phyloP scores from a whole-genome alignment of 2,329 filamentous ascomycete species.

The Aspergillus sp. region DNA sequence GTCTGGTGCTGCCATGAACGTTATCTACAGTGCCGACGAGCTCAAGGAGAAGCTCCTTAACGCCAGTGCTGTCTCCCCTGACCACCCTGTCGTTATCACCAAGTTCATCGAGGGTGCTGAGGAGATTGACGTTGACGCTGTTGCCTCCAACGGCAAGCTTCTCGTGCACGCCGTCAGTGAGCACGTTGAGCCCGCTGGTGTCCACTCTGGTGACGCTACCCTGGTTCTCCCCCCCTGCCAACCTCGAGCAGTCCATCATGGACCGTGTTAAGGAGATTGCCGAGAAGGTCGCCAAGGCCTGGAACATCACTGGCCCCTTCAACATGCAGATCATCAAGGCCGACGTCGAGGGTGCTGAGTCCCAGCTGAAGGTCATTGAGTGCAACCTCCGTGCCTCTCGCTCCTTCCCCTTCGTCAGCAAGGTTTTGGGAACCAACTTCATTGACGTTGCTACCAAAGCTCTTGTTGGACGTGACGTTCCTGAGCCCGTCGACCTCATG shows the following conservation, averaged over 20 bases:
- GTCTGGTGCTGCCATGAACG: constrained; percentile 97
- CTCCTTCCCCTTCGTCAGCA: constrained; percentile 97
- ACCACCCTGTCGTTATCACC: constrained; percentile 96
- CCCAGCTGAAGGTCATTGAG: constrained; percentile 90
- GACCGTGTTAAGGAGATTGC: constrained; percentile 91
- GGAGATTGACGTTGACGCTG: constrained; percentile 95
- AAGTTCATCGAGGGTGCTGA: constrained; percentile 97
- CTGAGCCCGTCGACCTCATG: constrained; percentile 85
- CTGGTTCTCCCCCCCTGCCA: constrained; percentile 80
- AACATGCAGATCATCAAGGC: constrained; percentile 99
- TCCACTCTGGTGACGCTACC: constrained; percentile 96
- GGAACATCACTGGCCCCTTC: constrained; percentile 96
- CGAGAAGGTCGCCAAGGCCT: constrained; percentile 91
- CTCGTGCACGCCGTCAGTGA: constrained; percentile 90
- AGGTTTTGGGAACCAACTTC: constrained; percentile 94
- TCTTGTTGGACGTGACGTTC: constrained; percentile 78
- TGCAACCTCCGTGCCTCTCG: constrained; percentile 96
- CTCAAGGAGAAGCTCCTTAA: constrained; percentile 93
- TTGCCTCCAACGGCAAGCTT: constrained; percentile 79
- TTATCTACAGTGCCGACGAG: constrained; percentile 82
- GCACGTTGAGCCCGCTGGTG: constrained; percentile 94
- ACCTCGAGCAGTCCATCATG: constrained; percentile 72
- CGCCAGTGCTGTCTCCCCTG: constrained; percentile 83
- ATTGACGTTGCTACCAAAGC: constrained; percentile 93
- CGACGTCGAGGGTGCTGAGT: constrained; percentile 66